Base-by-base conservation (phyloP, 1,284 basidiomycete species). In the Neolentinus lepideus region DNA sequence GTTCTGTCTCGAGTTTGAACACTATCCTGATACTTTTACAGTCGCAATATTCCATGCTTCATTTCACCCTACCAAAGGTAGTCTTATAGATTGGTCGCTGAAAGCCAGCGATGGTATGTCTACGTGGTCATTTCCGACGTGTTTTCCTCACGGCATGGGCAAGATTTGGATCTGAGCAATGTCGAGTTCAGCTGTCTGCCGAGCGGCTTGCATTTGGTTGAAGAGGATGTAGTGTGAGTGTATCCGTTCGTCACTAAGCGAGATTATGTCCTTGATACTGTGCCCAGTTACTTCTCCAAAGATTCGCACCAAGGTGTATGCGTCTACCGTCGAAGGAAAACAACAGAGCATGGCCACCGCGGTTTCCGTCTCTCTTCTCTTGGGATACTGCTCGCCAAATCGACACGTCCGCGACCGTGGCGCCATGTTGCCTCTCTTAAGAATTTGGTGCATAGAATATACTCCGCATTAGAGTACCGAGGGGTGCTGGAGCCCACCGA, bases 31-130 rank as follows among this genome's bases (percentile, higher is more conserved):
- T 21, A 46, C 48, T 24, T 19, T 19, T 9, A 14, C 53, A 90
- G 88, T 88, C 63, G 86, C 88, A 14, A 85, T 90, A 65, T 91
- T 90, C 60, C 88, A 91, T 70, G 78, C 84, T 33, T 88, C 88
- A 14, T 91, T 91, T 63, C 88, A 91, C 68, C 85, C 88, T 1
- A 91, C 88, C 11, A 77, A 81, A 61, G 88, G 88, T 11, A 90
- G 89, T 66, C 67, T 84, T 14, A 72, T 90, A 24, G 88, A 90
- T 67, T 91, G 89, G 88, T 80, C 74, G 38, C 65, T 85, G 26
- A 88, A 83, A 62, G 79, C 82, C 19, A 79, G 73, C 63, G 78
- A 88, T 58, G 84, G 87, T 84, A 55, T 57, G 75, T 63, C 38
- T 1, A 16, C 38, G 4, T 43, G 16, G 38, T 43, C 38, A 43